Conservation (phyloP, 257 asterid species). For the Solanum chilense region DNA sequence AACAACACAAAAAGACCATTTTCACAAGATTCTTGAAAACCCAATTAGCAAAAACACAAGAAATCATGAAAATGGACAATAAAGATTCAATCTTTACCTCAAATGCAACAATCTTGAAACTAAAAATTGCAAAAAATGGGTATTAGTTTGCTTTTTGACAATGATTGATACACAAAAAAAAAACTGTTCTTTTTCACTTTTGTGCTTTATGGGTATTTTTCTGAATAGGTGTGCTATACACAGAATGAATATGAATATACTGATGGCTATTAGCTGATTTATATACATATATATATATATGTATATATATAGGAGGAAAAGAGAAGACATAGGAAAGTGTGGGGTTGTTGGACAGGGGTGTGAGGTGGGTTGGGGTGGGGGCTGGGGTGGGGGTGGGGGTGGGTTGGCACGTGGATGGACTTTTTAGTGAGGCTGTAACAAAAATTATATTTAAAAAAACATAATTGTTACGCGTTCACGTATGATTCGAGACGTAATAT, state of each 20-base stretch:
- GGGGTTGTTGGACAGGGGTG: neutral
- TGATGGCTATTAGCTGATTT: neutral
- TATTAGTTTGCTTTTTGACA: neutral
- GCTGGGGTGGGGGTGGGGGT: neutral
- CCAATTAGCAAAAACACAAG: neutral
- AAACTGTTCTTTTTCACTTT: neutral
- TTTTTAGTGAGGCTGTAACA: conserved; percentile 4
- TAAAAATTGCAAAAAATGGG: neutral
- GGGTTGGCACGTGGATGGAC: conserved; percentile 44
- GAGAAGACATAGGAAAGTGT: neutral
- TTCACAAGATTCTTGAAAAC: neutral
- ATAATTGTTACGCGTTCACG: too few relatives aligned
- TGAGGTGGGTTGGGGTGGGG: neutral
- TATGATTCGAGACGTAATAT: neutral
- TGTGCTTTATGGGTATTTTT: neutral
- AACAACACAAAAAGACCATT: neutral
- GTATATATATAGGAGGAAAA: neutral
- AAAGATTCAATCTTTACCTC: conserved; percentile 10
- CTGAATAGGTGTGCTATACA: neutral
- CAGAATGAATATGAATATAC: neutral
- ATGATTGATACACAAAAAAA: neutral
- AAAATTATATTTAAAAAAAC: neutral
- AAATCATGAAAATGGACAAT: neutral
- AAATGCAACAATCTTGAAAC: neutral
- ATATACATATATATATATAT: neutral